Base-by-base conservation (phyloP, 2,329 filamentous ascomycete genomes). In the Sarocladium kiliense region DNA sequence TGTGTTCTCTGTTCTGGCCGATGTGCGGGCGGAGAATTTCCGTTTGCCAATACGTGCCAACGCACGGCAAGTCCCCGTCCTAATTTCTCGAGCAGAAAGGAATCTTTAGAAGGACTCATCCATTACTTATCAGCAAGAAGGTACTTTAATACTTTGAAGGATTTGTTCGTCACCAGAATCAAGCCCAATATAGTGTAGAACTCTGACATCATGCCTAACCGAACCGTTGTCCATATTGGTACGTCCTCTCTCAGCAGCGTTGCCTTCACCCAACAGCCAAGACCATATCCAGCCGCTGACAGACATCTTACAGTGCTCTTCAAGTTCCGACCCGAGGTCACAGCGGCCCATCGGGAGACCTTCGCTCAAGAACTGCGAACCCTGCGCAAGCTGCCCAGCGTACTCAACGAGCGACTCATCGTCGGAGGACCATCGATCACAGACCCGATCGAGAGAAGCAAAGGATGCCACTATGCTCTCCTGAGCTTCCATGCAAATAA, bases 341-440 rank as follows among this genome's bases (percentile, higher is more conserved):
- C 69, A 2, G 56, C 68, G 7, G 67, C 70, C 10, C 74, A 79
- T 56, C 75, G 73, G 53, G 63, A 71, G 2, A 71, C 63, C 0
- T 81, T 81, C 42, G 68, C 76, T 25, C 59, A 58, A 0, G 73
- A 81, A 56, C 67, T 81, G 5, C 78, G 75, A 57, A 72, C 71
- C 1, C 69, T 82, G n/a, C 78, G 77, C 42, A 55, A 62, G 2
- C 66, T 82, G 2, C 58, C 76, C 0, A 79, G 73, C 39, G 78
- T 82, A 21, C 72, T 78, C 50, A 62, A 74, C 12, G 68, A 73
- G n/a, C 71, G 72, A 1, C 70, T 82, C 0, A 62, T 78, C 0
- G 78, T 81, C 3, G 79, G 79, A 0, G 77, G 79, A 0, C 78
- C 78, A 0, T 79, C 77, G 0, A 69, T 82, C 4, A 82, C 79